Conservation (phyloP, 805 yeast genomes). For the Clavispora vitiphila region DNA sequence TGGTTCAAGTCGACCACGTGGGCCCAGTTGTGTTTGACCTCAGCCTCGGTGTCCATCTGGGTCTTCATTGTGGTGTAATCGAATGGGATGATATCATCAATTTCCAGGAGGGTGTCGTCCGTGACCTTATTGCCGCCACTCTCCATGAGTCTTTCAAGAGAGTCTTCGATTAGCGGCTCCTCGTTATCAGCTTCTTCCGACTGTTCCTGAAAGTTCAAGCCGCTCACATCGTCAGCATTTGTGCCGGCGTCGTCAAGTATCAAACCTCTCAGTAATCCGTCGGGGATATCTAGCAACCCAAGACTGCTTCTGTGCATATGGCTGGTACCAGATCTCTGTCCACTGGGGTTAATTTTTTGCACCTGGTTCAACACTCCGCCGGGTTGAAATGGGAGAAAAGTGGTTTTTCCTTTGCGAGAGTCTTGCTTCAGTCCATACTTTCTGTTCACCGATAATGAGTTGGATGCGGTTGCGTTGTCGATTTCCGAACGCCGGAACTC, state of each 20-base stretch:
- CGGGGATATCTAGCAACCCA: conserved; percentile 81
- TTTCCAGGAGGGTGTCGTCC: conserved; percentile 27
- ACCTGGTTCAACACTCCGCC: conserved; percentile 57
- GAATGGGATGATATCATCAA: conserved; percentile 39
- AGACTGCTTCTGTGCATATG: conserved; percentile 58
- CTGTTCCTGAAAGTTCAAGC: not conserved
- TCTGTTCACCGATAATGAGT: conserved; percentile 70
- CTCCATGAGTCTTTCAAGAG: not conserved
- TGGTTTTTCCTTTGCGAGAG: conserved; percentile 62
- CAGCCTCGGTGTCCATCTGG: conserved; percentile 20
- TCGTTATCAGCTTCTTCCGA: conserved; percentile 12
- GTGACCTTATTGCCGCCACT: not conserved
- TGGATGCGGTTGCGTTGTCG: conserved; percentile 56
- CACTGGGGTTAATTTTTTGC: conserved; percentile 9
- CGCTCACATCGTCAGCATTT: conserved; percentile 4
- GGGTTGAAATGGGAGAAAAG: conserved; percentile 84
- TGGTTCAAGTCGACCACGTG: conserved; percentile 88
- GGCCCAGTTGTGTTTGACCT: conserved; percentile 73
- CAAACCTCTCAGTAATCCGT: conserved; percentile 76
- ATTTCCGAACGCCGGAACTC: conserved; percentile 37
- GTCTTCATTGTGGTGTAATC: conserved; percentile 25
- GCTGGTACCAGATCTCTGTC: conserved; percentile 13
- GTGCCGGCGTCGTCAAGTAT: conserved; percentile 15
- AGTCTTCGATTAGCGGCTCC: conserved; percentile 3
- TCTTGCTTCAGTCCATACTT: conserved; percentile 59